These are phyloP conservation scores for Psidium guajava DNA, from an alignment of 345 rosid species.

Conservation along the genomic window DNA sequence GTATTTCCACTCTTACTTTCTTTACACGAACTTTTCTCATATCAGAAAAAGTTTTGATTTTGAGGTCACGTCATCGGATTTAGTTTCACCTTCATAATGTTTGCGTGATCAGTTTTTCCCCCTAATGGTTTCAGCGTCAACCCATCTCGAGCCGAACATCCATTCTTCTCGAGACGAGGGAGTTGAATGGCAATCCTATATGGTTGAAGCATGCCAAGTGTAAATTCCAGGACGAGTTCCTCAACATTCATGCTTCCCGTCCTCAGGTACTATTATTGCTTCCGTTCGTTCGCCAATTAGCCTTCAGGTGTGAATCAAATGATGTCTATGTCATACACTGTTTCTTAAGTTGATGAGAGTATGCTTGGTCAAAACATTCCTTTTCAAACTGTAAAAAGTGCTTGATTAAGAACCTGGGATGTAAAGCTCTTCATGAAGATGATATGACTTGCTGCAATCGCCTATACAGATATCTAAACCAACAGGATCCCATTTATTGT, in stretches of 20 bases:
- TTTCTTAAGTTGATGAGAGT: not conserved
- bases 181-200: constrained; percentile 43
- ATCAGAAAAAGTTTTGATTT: not conserved
- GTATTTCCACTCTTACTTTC: not conserved
- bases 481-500: not conserved
- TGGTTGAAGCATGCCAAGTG: constrained; percentile 19
- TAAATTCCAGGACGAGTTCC: constrained; percentile 56
- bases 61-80: not conserved
- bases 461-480: not conserved
- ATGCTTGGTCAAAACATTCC: not conserved
- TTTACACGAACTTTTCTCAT: not conserved
- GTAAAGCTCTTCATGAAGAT: not conserved
- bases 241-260: constrained; percentile 46
- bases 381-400: not conserved
- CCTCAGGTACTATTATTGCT: constrained; percentile 37
- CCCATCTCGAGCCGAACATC: constrained; percentile 16
- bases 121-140: not conserved
- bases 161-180: constrained; percentile 52
- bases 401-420: not conserved
- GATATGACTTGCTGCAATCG: not conserved
- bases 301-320: not conserved
- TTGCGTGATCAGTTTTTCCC: not conserved
- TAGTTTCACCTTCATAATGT: not conserved
- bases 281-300: not conserved
- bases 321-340: not conserved